Evolutionary conservation across 768 basidiomycete species (phyloP).

Genomic region (Collybiopsis luxurians): DNA sequence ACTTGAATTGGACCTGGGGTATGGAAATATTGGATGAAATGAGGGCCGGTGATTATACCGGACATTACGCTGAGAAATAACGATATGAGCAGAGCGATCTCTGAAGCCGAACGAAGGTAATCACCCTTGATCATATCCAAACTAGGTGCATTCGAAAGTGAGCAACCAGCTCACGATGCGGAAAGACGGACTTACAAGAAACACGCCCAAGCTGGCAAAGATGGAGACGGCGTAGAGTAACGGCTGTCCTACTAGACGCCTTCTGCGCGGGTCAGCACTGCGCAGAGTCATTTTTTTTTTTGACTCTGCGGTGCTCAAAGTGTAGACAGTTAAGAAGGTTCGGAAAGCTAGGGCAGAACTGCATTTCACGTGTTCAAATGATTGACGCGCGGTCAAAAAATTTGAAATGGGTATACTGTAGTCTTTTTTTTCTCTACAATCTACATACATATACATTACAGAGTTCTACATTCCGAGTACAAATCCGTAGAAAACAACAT

Average conservation of each 20-base stretch:
- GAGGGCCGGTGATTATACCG: conserved; percentile 85
- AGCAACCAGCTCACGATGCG: background rate
- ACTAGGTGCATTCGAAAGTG: conserved; percentile 35
- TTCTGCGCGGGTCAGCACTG: background rate
- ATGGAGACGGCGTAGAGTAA: conserved; percentile 77
- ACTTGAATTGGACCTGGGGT: conserved; percentile 72
- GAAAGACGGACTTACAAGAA: conserved; percentile 55
- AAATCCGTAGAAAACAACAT: too few relatives aligned
- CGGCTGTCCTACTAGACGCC: conserved; percentile 66
- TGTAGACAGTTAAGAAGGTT: too few relatives aligned
- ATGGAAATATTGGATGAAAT: conserved; percentile 81
- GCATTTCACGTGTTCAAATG: too few relatives aligned
- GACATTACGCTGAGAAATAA: conserved; percentile 69
- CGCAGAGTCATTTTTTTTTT: conserved; percentile 2
- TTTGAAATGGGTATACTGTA: too few relatives aligned
- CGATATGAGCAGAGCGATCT: background rate
- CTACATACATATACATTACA: too few relatives aligned
- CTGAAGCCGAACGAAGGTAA: background rate
- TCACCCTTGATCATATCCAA: conserved; percentile 87
- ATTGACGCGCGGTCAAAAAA: too few relatives aligned
- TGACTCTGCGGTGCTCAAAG: background rate
- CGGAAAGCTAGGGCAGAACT: too few relatives aligned
- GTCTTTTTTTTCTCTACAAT: too few relatives aligned
- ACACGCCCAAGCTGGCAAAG: conserved; percentile 82
- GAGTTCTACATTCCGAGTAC: too few relatives aligned